Evolutionary conservation across 805 yeast species (phyloP).

Genomic region (Metschnikowia borealis): DNA sequence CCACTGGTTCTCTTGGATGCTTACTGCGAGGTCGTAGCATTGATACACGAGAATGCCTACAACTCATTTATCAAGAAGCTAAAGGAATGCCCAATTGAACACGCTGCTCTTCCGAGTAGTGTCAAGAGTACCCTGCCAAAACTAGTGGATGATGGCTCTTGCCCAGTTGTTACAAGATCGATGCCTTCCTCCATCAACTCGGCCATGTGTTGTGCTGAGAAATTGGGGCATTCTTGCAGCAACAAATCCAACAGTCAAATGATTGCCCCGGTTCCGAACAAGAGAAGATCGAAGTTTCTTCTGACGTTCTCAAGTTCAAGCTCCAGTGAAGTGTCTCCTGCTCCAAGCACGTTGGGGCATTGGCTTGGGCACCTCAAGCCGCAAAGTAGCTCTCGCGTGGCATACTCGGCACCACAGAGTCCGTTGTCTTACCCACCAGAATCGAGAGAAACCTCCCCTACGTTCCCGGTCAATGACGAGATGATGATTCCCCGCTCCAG

Average conservation of each 20-base stretch:
- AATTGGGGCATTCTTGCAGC: neutral
- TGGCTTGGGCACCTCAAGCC: constrained; percentile 9
- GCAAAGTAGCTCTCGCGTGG: constrained; percentile 12
- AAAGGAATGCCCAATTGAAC: neutral
- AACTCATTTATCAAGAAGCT: constrained; percentile 8
- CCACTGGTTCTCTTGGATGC: constrained; percentile 28
- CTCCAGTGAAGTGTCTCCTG: constrained; percentile 12
- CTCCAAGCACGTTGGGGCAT: constrained; percentile 6
- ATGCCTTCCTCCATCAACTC: neutral
- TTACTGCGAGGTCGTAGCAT: constrained; percentile 28
- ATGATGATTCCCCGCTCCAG: constrained; percentile 8
- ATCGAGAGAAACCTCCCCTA: constrained; percentile 7
- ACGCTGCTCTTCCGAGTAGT: neutral
- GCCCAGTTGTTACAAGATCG: neutral
- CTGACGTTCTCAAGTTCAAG: constrained; percentile 7
- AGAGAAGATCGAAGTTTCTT: constrained; percentile 10
- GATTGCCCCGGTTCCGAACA: constrained; percentile 14
- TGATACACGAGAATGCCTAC: constrained; percentile 35
- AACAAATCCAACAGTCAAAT: neutral
- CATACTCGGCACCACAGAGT: constrained; percentile 14
- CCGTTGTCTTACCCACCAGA: constrained; percentile 9
- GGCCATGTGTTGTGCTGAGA: neutral
- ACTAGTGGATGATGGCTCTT: neutral
- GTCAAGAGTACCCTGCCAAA: neutral
- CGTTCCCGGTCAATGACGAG: constrained; percentile 1